Percentiles rank a stretch among this genome's conserved stretches.
phyloP scores from a whole-genome alignment of 768 basidiomycete genomes.

The Mycena olivaceomarginata region DNA sequence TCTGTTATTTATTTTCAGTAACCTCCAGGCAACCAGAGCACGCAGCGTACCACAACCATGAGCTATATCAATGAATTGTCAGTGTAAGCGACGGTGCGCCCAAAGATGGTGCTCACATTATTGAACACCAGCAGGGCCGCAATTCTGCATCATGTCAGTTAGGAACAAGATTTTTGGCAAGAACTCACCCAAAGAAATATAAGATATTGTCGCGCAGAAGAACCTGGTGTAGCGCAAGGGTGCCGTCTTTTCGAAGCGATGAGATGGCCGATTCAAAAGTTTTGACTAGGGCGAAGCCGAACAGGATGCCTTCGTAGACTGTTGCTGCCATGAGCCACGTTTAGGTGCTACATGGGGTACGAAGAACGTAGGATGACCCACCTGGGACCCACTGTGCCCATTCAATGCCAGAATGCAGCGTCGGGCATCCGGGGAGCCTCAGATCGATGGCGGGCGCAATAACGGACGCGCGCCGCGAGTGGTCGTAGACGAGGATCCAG shows the following conservation, averaged over 20 bases:
- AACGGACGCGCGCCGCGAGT: slow-evolving; percentile 55
- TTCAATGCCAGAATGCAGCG: slow-evolving; percentile 62
- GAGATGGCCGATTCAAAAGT: slow-evolving; percentile 50
- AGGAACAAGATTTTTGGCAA: neutral
- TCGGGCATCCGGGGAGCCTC: slow-evolving; percentile 64
- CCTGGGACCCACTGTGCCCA: slow-evolving; percentile 69
- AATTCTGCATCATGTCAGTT: slow-evolving; percentile 52
- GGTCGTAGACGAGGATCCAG: slow-evolving; percentile 63
- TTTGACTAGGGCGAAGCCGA: slow-evolving; percentile 62
- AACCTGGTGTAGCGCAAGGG: slow-evolving; percentile 55
- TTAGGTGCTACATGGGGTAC: neutral
- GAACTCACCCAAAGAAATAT: slow-evolving; percentile 64
- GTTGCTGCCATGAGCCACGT: slow-evolving; percentile 16
- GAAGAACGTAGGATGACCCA: slow-evolving; percentile 37
- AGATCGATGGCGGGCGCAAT: slow-evolving; percentile 61
- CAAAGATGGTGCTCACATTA: slow-evolving; percentile 55
- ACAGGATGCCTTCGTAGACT: slow-evolving; percentile 63
- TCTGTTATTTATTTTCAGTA: slow-evolving; percentile 49
- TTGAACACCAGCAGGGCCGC: slow-evolving; percentile 63
- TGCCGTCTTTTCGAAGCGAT: slow-evolving; percentile 49
- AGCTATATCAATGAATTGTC: slow-evolving; percentile 38
- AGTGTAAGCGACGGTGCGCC: slow-evolving; percentile 38
- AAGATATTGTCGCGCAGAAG: slow-evolving; percentile 66
- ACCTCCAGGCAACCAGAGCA: neutral
- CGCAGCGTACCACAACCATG: slow-evolving; percentile 62